Evolutionary conservation across 352 stramenopile genomes (phyloP).

Genomic region (Blastocystis sp.): DNA sequence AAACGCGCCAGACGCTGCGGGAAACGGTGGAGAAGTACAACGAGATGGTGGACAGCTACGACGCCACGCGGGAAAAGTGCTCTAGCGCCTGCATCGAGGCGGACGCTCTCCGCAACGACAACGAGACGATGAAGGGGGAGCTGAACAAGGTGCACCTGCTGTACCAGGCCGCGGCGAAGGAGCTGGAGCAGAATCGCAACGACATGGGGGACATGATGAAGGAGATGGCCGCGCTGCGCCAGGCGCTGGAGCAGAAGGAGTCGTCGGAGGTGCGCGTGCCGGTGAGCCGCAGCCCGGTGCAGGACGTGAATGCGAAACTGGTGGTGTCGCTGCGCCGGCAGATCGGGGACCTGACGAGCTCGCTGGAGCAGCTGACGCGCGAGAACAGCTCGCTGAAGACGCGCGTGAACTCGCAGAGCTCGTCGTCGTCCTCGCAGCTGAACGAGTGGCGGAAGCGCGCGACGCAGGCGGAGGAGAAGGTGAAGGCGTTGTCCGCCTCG

Average conservation of each 20-base stretch:
- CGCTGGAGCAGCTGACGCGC: neutral
- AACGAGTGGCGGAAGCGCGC: neutral
- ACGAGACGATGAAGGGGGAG: conserved; percentile 17
- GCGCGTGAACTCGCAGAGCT: neutral
- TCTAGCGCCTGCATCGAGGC: conserved; percentile 15
- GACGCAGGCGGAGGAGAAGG: neutral
- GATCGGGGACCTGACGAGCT: conserved; percentile 1
- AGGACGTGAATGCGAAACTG: neutral
- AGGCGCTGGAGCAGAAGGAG: conserved; percentile 14
- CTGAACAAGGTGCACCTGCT: conserved; percentile 26
- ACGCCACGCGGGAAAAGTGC: conserved; percentile 38
- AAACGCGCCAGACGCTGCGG: conserved; percentile 26
- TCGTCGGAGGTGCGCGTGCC: neutral
- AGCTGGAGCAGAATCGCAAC: conserved; percentile 55
- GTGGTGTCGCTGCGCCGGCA: conserved; percentile 16
- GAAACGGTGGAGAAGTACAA: conserved; percentile 61
- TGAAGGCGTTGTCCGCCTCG: neutral
- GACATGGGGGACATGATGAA: conserved; percentile 53
- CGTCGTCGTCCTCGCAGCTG: neutral
- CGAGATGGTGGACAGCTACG: conserved; percentile 57
- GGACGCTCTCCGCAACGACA: conserved; percentile 34
- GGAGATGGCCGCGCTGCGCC: conserved; percentile 40
- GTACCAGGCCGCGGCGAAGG: conserved; percentile 49
- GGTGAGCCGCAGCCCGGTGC: neutral
- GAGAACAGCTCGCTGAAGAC: neutral